These are phyloP conservation scores for Xanthoceras sorbifolium DNA, from an alignment of 345 rosid species.

Conservation along the genomic window DNA sequence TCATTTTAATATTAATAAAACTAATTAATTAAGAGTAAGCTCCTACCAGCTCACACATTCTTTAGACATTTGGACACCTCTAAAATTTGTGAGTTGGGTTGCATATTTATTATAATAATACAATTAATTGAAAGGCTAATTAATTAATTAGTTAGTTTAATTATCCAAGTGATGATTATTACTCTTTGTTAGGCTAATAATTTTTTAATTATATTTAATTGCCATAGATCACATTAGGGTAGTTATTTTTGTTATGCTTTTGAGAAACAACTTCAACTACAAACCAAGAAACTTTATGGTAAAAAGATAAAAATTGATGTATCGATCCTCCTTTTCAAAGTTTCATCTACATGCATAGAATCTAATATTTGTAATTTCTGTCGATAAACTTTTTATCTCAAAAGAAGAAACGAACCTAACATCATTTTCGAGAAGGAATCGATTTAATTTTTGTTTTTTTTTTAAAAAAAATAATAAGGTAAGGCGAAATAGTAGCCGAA, in stretches of 20 bases:
- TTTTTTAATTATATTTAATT: too few species aligned
- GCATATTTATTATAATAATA: neutral
- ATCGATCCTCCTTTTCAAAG: neutral
- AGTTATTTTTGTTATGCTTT: neutral
- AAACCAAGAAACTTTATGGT: neutral
- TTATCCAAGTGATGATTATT: neutral
- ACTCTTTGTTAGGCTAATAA: neutral
- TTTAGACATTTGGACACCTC: neutral
- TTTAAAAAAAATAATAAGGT: too few species aligned
- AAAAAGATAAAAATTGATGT: neutral
- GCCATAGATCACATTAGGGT: neutral
- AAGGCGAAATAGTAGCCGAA: too few species aligned
- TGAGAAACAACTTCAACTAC: neutral
- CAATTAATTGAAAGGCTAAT: neutral
- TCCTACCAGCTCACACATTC: neutral
- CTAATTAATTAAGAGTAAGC: neutral
- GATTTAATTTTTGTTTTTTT: too few species aligned
- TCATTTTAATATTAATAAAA: neutral
- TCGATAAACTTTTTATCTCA: neutral
- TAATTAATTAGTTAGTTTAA: too few species aligned
- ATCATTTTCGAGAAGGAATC: neutral
- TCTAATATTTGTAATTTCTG: neutral
- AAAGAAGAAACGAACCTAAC: too few species aligned
- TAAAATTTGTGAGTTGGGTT: neutral
- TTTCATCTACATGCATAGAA: neutral